Conservation (phyloP, 2,329 filamentous ascomycete species). For the Ophiostoma perfectum region DNA sequence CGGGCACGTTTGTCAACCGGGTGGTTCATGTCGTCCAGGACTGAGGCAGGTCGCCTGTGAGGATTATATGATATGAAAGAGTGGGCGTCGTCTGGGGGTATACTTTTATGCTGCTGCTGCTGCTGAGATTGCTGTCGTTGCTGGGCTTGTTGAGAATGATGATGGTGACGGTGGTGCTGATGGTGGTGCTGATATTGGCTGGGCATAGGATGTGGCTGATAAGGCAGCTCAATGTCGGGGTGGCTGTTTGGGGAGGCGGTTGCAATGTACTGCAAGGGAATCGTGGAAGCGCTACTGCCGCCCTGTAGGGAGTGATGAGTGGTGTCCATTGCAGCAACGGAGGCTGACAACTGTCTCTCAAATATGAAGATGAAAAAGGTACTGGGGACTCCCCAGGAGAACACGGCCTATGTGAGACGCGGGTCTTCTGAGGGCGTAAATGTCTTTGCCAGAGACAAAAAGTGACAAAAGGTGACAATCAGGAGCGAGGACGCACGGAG, state of each 20-base stretch:
- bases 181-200: background rate
- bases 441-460: background rate
- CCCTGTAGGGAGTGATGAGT: background rate
- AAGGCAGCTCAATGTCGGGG: background rate
- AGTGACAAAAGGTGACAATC: background rate
- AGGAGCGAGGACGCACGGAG: background rate
- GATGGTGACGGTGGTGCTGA: background rate
- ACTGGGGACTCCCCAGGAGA: no score
- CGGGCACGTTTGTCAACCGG: conserved; percentile 25
- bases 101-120: background rate
- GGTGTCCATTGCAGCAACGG: background rate
- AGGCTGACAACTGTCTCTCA: background rate
- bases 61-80: background rate
- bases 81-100: background rate
- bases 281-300: background rate
- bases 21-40: conserved; percentile 14
- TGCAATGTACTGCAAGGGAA: background rate
- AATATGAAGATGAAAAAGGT: background rate
- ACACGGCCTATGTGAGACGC: background rate
- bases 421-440: background rate
- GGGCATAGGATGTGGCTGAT: background rate
- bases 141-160: background rate
- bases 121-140: background rate
- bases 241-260: background rate
- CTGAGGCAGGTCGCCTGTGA: background rate